Percentiles rank a stretch among this genome's conserved stretches.
phyloP scores from a whole-genome alignment of 495 filamentous ascomycete genomes.

The Friedmanniomyces endolithicus region DNA sequence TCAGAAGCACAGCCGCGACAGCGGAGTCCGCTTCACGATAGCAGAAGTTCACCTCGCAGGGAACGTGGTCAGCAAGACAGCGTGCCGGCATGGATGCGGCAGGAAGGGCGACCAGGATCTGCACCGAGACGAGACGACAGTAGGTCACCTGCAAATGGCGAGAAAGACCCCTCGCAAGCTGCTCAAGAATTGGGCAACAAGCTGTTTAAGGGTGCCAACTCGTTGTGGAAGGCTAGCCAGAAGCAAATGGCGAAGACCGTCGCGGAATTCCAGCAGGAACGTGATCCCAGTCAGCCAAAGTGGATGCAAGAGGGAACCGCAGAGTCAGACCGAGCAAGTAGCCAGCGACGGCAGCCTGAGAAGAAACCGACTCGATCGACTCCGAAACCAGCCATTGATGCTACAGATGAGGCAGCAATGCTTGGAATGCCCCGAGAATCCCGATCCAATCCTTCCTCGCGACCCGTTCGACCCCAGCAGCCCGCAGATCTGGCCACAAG shows the following conservation, averaged over 20 bases:
- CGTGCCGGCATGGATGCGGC: conserved; percentile 38
- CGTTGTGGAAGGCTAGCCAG: conserved; percentile 82
- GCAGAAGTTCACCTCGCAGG: conserved; percentile 27
- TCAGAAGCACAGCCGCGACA: conserved; percentile 22
- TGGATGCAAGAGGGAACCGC: conserved; percentile 72
- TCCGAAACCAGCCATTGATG: conserved; percentile 14
- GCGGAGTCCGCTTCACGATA: conserved; percentile 26
- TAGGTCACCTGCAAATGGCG: conserved; percentile 46
- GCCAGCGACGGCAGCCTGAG: conserved; percentile 1
- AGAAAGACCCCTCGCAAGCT: conserved; percentile 65
- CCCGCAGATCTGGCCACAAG: background rate
- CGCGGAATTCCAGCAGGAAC: conserved; percentile 72
- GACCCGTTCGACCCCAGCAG: background rate
- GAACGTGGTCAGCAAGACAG: conserved; percentile 29
- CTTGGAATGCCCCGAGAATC: conserved; percentile 52
- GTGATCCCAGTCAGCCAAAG: conserved; percentile 77
- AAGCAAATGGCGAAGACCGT: conserved; percentile 94
- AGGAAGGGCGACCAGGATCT: conserved; percentile 27
- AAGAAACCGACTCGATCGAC: background rate
- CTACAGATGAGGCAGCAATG: conserved; percentile 86
- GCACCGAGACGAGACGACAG: conserved; percentile 37
- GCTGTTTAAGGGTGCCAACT: conserved; percentile 85
- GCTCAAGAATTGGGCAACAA: conserved; percentile 73
- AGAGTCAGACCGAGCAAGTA: conserved; percentile 3
- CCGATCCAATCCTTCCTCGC: conserved; percentile 17